Base-by-base conservation (phyloP, 495 filamentous ascomycete species). In the Penicillium soppii region DNA sequence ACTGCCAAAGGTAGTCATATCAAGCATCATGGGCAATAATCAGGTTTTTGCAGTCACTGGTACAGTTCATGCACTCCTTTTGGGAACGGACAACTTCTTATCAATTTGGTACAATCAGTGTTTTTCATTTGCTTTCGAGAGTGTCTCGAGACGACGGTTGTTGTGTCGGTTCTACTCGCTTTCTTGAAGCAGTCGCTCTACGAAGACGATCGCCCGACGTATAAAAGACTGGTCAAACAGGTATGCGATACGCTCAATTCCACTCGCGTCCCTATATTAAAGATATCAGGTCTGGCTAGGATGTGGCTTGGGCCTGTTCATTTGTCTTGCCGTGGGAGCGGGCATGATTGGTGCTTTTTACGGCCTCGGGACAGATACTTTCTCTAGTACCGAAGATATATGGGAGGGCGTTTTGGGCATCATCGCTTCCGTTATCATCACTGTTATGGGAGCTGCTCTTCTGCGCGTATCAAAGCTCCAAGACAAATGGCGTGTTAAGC, bases 281-380 rank as follows among this genome's bases (percentile, higher is more conserved):
- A 12, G 9, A 10, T 15, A 33, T 33, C 38, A 89, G 86, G 78
- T 92, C 32, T 92, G 89, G 89, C 54, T 78, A 13, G 90, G 90
- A 37, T 79, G 82, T 9, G 75, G 56, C 12, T 16, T 79, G 0
- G 90, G 89, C 26, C 61, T 92, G 12, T 52, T 83, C 5, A 68
- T 91, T 43, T 91, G 87, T 62, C 57, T 91, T 21, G 63, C 80
- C 50, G 76, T 92, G 55, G 88, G 86, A 39, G 84, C 67, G 15
- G 89, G 80, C 46, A 70, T 95, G 65, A 92, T 94, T 56, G 90
- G 85, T 27, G 82, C 80, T 43, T 94, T 95, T 67, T 94, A 95
- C 62, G 80, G 78, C 17, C 57, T 87, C 15, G 86, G 85, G 23
- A 79, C 69, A 46, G 74, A 91, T 67, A 70, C 68, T 16, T 94